Base-by-base conservation (phyloP, 495 filamentous ascomycete genomes). In the Podospora comata region DNA sequence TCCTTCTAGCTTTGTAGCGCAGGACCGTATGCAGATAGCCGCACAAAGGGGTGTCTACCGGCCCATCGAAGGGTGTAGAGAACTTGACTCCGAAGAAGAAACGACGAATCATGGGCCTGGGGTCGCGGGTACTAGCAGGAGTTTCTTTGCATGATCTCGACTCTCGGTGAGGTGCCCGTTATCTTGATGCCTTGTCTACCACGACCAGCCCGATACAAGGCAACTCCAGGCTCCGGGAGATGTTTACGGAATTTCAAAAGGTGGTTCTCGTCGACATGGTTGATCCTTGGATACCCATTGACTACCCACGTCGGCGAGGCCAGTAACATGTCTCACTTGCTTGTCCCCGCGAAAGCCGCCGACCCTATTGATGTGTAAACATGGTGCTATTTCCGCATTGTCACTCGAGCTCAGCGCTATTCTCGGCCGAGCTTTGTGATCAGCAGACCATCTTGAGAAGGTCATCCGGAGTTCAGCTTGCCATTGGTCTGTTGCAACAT, bases 381-480 rank as follows among this genome's bases (percentile, higher is more conserved):
- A 64, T 60, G 57, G 16, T 62, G 69, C 62, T 65, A 60, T 62
- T 58, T 63, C 61, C 30, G 30, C 57, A 61, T 44, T 23, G 56
- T 62, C 59, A 59, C 53, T 64, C 53, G 27, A 60, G 32, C 28
- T 48, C 62, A 64, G 59, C 26, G 53, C 73, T 65, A 70, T 62
- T 39, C 60, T 68, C 66, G 67, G 64, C 67, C 61, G 23, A 64
- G 53, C 63, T 66, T 65, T 34, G 54, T 67, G 73, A 75, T 77
- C 75, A 77, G 68, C 75, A 72, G 75, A 74, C 71, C 73, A 58
- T 65, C 64, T 67, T 66, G 27, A 54, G 67, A 23, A 20, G 34
- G 61, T 19, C 30, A 53, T 39, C 65, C 67, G 20, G 65, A 23
- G 57, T 20, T 66, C 55, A 67, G 53, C 56, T n/a, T 30, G 34